Evolutionary conservation across 768 basidiomycete genomes (phyloP).

Genomic region (Pulveroboletus sp.): DNA sequence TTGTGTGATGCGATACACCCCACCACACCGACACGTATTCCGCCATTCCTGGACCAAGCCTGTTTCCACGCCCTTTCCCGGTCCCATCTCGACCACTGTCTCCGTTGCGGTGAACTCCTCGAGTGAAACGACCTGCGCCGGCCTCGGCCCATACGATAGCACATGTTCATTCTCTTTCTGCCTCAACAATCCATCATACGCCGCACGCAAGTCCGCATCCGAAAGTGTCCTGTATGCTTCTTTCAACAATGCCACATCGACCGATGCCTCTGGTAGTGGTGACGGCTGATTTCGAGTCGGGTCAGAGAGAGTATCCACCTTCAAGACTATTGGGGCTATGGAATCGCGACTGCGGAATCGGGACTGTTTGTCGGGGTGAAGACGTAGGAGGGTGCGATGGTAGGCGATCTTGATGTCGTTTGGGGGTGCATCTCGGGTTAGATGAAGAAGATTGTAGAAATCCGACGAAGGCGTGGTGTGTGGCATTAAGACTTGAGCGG

Average conservation of each 20-base stretch:
- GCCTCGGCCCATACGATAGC: slow-evolving; percentile 44
- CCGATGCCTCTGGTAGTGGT: slow-evolving; percentile 1
- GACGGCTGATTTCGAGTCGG: not conserved
- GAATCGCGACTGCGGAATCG: slow-evolving; percentile 14
- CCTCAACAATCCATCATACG: slow-evolving; percentile 41
- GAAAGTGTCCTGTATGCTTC: slow-evolving; percentile 65
- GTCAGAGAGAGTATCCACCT: slow-evolving; percentile 19
- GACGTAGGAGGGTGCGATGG: slow-evolving; percentile 56
- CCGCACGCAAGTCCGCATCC: slow-evolving; percentile 40
- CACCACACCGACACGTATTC: slow-evolving; percentile 72
- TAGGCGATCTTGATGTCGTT: slow-evolving; percentile 67
- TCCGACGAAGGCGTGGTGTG: slow-evolving; percentile 26
- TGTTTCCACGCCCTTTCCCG: slow-evolving; percentile 26
- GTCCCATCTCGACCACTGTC: not conserved
- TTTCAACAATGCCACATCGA: slow-evolving; percentile 56
- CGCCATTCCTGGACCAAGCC: slow-evolving; percentile 41
- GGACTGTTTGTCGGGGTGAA: slow-evolving; percentile 59
- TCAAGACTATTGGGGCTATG: not conserved
- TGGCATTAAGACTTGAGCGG: not conserved
- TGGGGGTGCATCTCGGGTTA: slow-evolving; percentile 45
- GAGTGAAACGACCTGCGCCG: slow-evolving; percentile 74
- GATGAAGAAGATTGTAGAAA: slow-evolving; percentile 57
- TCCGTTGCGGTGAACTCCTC: slow-evolving; percentile 50
- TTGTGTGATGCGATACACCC: slow-evolving; percentile 52
- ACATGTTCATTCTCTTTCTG: slow-evolving; percentile 2